phyloP scores from a whole-genome alignment of 345 rosid species.

The Firmiana major region DNA sequence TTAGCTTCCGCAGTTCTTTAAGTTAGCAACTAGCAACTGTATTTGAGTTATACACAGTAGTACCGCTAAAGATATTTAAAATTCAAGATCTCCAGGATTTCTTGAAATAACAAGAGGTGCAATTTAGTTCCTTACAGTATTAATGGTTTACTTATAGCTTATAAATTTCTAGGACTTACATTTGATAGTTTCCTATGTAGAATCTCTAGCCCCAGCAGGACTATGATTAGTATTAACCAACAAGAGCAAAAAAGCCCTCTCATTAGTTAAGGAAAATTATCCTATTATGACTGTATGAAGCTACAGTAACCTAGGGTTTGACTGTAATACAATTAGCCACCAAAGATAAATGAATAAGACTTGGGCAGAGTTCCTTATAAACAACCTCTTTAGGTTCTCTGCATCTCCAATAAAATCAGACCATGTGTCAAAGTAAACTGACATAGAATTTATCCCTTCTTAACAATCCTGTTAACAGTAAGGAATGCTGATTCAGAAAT shows the following conservation, averaged over 20 bases:
- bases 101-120: not conserved
- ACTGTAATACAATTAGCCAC: not conserved
- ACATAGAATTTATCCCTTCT: not conserved
- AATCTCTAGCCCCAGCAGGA: not conserved
- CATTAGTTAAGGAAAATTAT: not conserved
- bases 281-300: not conserved
- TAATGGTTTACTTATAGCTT: too few relatives aligned
- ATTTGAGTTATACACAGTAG: not conserved
- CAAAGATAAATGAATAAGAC: not conserved
- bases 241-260: not conserved
- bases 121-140: not conserved
- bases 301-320: not conserved
- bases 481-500: not conserved
- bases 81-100: not conserved
- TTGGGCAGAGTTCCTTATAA: not conserved
- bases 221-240: not conserved
- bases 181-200: not conserved
- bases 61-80: not conserved
- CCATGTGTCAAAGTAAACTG: not conserved
- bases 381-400: not conserved
- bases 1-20: not conserved
- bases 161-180: not conserved
- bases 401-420: not conserved
- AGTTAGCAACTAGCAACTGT: not conserved
- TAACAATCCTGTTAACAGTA: not conserved